phyloP scores from a whole-genome alignment of 2,329 filamentous ascomycete genomes.

The Didymella glomerata region DNA sequence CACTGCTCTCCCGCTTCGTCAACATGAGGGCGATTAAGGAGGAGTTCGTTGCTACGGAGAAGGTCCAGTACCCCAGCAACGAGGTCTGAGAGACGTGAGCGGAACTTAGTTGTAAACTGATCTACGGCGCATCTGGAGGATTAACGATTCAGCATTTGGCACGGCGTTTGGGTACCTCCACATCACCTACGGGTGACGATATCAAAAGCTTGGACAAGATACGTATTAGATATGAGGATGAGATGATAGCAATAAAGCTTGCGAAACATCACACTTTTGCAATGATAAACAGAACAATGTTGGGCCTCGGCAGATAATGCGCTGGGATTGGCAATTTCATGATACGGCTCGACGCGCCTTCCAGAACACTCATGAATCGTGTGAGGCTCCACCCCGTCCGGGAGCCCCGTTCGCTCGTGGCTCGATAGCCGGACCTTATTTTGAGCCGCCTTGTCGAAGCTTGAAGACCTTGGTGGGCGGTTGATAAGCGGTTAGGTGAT shows the following conservation, averaged over 20 bases:
- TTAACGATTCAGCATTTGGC: conserved; percentile 10
- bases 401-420: conserved; percentile 30
- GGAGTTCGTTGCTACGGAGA: conserved; percentile 59
- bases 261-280: background rate
- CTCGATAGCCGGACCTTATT: conserved; percentile 21
- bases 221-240: conserved; percentile 1
- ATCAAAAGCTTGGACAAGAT: conserved; percentile 11
- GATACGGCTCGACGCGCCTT: conserved; percentile 24
- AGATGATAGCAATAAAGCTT: conserved; percentile 3
- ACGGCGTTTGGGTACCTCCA: conserved; percentile 17
- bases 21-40: conserved; percentile 66
- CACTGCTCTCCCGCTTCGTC: conserved; percentile 62
- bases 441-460: conserved; percentile 17
- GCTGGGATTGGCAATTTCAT: conserved; percentile 24
- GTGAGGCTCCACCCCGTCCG: conserved; percentile 28
- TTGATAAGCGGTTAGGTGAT: conserved; percentile 12
- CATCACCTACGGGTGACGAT: conserved; percentile 7
- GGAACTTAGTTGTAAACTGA: background rate
- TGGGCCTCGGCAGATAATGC: conserved; percentile 9
- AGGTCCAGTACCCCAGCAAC: conserved; percentile 64
- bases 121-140: conserved; percentile 12
- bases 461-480: conserved; percentile 5
- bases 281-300: background rate
- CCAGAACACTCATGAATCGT: conserved; percentile 30
- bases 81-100: conserved; percentile 41